phyloP scores from a whole-genome alignment of 352 stramenopile genomes.

The Pythium oligandrum region DNA sequence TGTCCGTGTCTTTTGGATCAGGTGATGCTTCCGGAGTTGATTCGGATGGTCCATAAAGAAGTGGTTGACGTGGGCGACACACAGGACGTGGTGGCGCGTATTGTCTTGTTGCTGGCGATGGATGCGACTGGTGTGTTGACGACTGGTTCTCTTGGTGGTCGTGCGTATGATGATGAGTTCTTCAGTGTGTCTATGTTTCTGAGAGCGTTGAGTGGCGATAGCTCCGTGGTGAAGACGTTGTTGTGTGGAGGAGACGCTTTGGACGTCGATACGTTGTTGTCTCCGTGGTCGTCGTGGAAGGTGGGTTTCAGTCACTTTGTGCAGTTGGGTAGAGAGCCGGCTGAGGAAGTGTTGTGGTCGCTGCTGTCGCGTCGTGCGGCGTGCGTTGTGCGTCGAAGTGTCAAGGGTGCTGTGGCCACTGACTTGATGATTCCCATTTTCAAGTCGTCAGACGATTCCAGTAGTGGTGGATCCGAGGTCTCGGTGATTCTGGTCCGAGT shows the following conservation, averaged over 20 bases:
- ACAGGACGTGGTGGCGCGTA: not conserved
- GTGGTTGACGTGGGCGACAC: slow-evolving; percentile 4
- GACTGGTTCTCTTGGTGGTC: not conserved
- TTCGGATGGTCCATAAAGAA: slow-evolving; percentile 5
- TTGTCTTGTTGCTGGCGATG: slow-evolving; percentile 13
- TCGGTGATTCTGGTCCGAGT: slow-evolving; percentile 19
- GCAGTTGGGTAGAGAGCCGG: slow-evolving; percentile 12
- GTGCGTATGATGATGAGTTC: not conserved
- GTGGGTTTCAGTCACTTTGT: slow-evolving; percentile 32
- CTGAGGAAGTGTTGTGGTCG: slow-evolving; percentile 17
- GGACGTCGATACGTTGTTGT: not conserved
- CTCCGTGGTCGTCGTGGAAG: slow-evolving; percentile 7
- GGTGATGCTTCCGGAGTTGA: slow-evolving; percentile 7
- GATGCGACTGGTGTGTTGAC: slow-evolving; percentile 2
- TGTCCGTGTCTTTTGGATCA: not conserved
- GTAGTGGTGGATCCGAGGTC: slow-evolving; percentile 2
- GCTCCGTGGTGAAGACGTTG: no score
- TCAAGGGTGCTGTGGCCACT: no score
- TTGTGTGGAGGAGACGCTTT: not conserved
- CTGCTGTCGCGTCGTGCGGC: slow-evolving; percentile 23
- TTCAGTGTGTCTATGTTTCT: slow-evolving; percentile 8
- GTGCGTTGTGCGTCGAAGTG: slow-evolving; percentile 8
- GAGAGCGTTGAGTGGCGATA: slow-evolving; percentile 1
- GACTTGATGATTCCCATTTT: no score
- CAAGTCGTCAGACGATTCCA: no score